Conservation (phyloP, 768 basidiomycete genomes). For the Terana coerulea region DNA sequence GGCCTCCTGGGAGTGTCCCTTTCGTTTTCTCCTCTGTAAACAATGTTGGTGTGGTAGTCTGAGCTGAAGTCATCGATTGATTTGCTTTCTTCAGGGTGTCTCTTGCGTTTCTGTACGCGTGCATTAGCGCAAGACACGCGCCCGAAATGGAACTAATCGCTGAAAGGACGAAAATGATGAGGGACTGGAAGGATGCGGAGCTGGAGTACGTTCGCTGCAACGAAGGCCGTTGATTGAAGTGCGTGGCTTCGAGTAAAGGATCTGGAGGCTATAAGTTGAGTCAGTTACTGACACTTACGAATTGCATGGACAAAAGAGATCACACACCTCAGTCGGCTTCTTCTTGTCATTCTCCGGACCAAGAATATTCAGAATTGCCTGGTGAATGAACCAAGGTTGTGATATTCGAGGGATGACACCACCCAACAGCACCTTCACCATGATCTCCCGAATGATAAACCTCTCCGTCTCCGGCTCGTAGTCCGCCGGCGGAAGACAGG, state of each 20-base stretch:
- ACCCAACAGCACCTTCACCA: constrained; percentile 72
- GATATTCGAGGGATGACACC: constrained; percentile 66
- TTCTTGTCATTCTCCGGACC: constrained; percentile 37
- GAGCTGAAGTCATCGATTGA: too few relatives aligned
- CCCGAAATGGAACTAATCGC: constrained; percentile 71
- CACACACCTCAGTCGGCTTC: constrained; percentile 18
- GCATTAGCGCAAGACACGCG: constrained; percentile 60
- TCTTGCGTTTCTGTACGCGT: constrained; percentile 62
- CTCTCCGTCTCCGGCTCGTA: constrained; percentile 76
- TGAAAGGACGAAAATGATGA: constrained; percentile 71
- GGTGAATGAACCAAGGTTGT: constrained; percentile 91
- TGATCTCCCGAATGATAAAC: constrained; percentile 78
- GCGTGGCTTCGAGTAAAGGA: background rate
- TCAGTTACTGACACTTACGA: too few relatives aligned
- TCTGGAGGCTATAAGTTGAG: constrained; percentile 6
- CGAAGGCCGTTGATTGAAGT: constrained; percentile 8
- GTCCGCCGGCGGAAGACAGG: constrained; percentile 74
- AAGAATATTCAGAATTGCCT: constrained; percentile 59
- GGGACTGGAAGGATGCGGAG: constrained; percentile 39
- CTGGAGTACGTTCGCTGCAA: constrained; percentile 12
- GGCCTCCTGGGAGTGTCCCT: background rate
- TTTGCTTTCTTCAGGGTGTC: constrained; percentile 67
- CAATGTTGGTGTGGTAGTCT: too few relatives aligned
- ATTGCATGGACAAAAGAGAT: too few relatives aligned
- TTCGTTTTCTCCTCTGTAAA: background rate